A percentile compares a stretch with the other conserved stretches of the same genome.
These are phyloP conservation scores for Neckera pumila DNA, from an alignment of 225 moss, liverwort and hornwort genomes.

Conservation along the genomic window DNA sequence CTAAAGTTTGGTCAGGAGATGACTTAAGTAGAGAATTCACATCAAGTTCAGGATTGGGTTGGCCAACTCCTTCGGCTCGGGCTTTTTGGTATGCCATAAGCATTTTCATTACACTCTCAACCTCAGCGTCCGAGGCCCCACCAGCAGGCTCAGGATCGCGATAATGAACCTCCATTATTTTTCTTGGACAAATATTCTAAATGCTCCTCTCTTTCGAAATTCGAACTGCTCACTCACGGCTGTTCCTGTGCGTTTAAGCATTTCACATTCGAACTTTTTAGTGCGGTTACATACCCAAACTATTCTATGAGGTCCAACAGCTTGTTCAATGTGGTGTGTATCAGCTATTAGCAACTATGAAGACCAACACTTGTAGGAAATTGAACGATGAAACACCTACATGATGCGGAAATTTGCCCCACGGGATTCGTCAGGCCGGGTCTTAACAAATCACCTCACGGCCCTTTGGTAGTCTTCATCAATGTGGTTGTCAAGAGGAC, in stretches of 20 bases:
- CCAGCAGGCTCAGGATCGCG: not conserved
- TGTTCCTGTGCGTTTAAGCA: not conserved
- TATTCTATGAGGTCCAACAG: not conserved
- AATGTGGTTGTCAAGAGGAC: not conserved
- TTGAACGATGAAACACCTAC: not conserved
- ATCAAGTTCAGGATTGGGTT: slow-evolving; percentile 60
- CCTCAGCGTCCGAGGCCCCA: slow-evolving; percentile 29
- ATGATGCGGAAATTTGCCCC: not conserved
- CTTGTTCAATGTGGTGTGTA: not conserved
- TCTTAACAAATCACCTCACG: not conserved
- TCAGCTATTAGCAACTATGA: not conserved
- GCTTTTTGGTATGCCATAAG: slow-evolving; percentile 54
- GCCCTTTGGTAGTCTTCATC: not conserved
- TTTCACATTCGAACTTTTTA: not conserved
- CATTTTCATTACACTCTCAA: slow-evolving; percentile 63
- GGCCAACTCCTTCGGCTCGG: slow-evolving; percentile 52
- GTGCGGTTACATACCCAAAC: not conserved
- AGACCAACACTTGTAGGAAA: not conserved
- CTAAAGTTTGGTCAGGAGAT: not conserved
- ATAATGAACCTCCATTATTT: slow-evolving; percentile 8
- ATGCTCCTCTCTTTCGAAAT: not conserved
- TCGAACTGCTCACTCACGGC: not conserved
- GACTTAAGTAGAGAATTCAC: not conserved
- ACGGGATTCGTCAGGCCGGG: not conserved
- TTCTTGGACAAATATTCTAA: not conserved